A percentile compares a stretch with the other conserved stretches of the same genome.
phyloP scores from a whole-genome alignment of 805 yeast species.

The Candida yuanshanica region DNA sequence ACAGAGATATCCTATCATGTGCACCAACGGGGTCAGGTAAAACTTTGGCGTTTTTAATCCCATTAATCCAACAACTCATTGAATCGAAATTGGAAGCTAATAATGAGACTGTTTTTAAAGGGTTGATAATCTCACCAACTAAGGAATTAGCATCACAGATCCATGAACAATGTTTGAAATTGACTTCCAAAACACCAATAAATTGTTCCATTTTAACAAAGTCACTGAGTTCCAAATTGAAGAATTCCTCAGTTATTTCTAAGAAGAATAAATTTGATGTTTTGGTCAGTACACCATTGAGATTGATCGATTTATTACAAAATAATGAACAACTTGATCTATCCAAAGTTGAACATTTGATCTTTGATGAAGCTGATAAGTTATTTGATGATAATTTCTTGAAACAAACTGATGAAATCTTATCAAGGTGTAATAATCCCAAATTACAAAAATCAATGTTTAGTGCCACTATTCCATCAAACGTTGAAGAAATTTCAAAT shows the following conservation, averaged over 20 bases:
- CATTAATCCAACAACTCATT: constrained; percentile 56
- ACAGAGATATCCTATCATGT: constrained; percentile 81
- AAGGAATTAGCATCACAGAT: constrained; percentile 91
- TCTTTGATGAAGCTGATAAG: constrained; percentile 95
- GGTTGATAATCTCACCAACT: constrained; percentile 86
- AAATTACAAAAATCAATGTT: constrained; percentile 64
- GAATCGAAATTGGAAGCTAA: constrained; percentile 15
- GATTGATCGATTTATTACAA: constrained; percentile 70
- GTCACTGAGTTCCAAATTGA: constrained; percentile 62
- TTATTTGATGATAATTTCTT: constrained; percentile 82
- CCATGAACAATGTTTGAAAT: constrained; percentile 54
- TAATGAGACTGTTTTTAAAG: constrained; percentile 47
- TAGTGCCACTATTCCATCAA: constrained; percentile 93
- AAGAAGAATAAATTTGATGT: constrained; percentile 67
- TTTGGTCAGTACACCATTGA: constrained; percentile 79
- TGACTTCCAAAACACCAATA: constrained; percentile 41
- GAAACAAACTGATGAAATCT: constrained; percentile 83
- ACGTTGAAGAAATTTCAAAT: constrained; percentile 83
- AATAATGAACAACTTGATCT: constrained; percentile 56
- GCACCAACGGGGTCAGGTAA: constrained; percentile 99
- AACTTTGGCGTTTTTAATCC: constrained; percentile 84
- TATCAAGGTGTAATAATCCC: constrained; percentile 41
- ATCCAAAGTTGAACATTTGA: constrained; percentile 60
- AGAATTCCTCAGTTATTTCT: constrained; percentile 39
- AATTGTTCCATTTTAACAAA: constrained; percentile 64